Evolutionary conservation across 371 early-diverging fungal genomes (phyloP).

Genomic region (Apophysomyces elegans): DNA sequence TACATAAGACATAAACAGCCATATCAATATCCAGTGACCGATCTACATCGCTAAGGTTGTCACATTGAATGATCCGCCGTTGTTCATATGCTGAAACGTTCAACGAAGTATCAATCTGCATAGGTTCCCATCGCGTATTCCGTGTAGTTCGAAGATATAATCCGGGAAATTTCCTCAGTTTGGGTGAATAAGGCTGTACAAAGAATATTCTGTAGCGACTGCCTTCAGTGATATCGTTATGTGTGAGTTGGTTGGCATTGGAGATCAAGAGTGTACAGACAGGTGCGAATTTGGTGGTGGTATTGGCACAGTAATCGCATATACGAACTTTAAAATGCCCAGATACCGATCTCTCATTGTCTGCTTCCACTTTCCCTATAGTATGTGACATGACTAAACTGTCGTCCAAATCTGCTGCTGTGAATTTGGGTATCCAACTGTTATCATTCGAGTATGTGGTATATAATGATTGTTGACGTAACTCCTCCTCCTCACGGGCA

Average conservation of each 20-base stretch:
- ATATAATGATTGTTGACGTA: slow-evolving; percentile 23
- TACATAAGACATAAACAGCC: slow-evolving; percentile 60
- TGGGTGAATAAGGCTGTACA: slow-evolving; percentile 47
- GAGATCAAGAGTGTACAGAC: slow-evolving; percentile 28
- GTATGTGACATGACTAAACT: slow-evolving; percentile 13
- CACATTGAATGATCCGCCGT: slow-evolving; percentile 44
- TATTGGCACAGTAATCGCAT: slow-evolving; percentile 48
- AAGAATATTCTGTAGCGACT: slow-evolving; percentile 32
- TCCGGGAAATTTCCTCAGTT: slow-evolving; percentile 34
- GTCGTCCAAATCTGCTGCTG: slow-evolving; percentile 25
- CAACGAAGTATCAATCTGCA: slow-evolving; percentile 22
- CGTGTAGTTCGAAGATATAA: slow-evolving; percentile 47
- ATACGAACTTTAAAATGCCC: slow-evolving; percentile 52
- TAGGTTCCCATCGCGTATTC: slow-evolving; percentile 49
- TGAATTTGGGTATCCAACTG: slow-evolving; percentile 21
- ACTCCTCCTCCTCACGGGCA: slow-evolving; percentile 63
- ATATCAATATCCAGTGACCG: slow-evolving; percentile 59
- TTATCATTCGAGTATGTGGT: slow-evolving; percentile 15
- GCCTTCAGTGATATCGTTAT: slow-evolving; percentile 37
- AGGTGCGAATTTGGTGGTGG: background rate
- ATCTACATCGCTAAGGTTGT: slow-evolving; percentile 31
- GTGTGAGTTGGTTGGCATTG: slow-evolving; percentile 36
- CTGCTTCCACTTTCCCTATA: slow-evolving; percentile 22
- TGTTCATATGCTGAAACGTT: slow-evolving; percentile 41
- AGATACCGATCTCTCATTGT: slow-evolving; percentile 46